Conservation (phyloP, 345 rosid species). For the Streptanthus diversifolius region DNA sequence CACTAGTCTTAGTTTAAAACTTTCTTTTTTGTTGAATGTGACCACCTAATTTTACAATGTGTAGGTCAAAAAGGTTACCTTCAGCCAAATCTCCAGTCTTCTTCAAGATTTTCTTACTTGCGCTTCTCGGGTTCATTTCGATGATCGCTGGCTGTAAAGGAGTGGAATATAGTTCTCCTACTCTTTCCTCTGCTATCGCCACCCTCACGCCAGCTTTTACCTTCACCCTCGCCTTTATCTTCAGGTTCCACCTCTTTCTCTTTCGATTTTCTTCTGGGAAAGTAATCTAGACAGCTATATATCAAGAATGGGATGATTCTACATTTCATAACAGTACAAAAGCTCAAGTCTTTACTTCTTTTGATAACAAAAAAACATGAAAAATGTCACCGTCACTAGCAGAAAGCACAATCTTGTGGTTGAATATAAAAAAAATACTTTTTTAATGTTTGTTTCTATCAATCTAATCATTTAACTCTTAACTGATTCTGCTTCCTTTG, state of each 20-base stretch:
- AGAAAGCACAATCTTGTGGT: neutral
- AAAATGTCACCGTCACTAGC: too few relatives aligned
- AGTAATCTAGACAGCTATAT: neutral
- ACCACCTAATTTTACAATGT: neutral
- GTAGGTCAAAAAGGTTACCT: slow-evolving; percentile 27
- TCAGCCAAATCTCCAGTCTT: slow-evolving; percentile 15
- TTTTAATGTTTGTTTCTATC: too few relatives aligned
- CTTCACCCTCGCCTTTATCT: slow-evolving; percentile 21
- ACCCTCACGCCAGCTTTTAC: slow-evolving; percentile 47
- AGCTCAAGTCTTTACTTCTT: neutral
- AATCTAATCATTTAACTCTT: neutral
- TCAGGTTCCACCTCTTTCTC: neutral
- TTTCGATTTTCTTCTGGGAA: neutral
- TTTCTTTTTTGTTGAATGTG: neutral
- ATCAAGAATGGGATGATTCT: neutral
- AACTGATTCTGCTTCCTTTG: neutral
- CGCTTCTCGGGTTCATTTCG: slow-evolving; percentile 9
- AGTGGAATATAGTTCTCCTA: slow-evolving; percentile 38
- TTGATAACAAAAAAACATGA: too few relatives aligned
- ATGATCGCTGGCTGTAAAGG: slow-evolving; percentile 33
- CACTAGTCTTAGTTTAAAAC: neutral
- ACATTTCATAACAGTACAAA: neutral
- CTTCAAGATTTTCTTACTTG: slow-evolving; percentile 25
- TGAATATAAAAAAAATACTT: too few relatives aligned
- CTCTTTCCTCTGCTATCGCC: slow-evolving; percentile 44